Percentiles rank a stretch among this genome's conserved stretches.
phyloP scores from a whole-genome alignment of 768 basidiomycete species.

The Psilocybe tampanensis region DNA sequence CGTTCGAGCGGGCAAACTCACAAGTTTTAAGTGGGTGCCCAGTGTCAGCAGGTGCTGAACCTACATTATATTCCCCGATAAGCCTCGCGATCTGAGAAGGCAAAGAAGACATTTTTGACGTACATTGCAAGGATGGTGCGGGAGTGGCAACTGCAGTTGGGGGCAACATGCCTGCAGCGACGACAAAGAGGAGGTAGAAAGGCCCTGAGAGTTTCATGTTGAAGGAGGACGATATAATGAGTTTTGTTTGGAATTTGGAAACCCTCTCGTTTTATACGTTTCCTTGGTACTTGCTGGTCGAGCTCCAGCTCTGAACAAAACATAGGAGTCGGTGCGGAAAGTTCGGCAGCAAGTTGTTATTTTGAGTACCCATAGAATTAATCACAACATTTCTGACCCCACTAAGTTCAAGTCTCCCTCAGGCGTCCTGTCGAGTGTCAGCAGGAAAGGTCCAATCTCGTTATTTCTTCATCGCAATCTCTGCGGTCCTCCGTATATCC shows the following conservation, averaged over 20 bases:
- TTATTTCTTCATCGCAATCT: too few species aligned
- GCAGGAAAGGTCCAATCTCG: too few species aligned
- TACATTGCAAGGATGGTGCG: not conserved
- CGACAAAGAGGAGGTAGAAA: not conserved
- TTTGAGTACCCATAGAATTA: too few species aligned
- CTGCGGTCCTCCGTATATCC: too few species aligned
- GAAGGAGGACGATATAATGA: not conserved
- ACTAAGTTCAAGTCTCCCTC: too few species aligned
- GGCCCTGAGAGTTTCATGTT: conserved; percentile 4
- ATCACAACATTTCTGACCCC: too few species aligned
- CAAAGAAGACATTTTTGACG: not conserved
- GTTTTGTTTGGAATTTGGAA: not conserved
- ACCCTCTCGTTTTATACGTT: not conserved
- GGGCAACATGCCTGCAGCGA: not conserved
- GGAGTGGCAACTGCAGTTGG: conserved; percentile 7
- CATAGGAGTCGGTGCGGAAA: too few species aligned
- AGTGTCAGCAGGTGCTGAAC: not conserved
- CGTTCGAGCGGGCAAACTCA: not conserved
- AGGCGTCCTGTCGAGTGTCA: too few species aligned
- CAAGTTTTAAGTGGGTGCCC: not conserved
- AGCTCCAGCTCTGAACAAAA: too few species aligned
- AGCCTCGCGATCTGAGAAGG: not conserved
- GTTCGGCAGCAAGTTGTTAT: too few species aligned
- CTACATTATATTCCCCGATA: not conserved
- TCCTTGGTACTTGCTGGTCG: not conserved